Evolutionary conservation across 805 yeast species (phyloP).

Genomic region (Hanseniaspora thailandica): DNA sequence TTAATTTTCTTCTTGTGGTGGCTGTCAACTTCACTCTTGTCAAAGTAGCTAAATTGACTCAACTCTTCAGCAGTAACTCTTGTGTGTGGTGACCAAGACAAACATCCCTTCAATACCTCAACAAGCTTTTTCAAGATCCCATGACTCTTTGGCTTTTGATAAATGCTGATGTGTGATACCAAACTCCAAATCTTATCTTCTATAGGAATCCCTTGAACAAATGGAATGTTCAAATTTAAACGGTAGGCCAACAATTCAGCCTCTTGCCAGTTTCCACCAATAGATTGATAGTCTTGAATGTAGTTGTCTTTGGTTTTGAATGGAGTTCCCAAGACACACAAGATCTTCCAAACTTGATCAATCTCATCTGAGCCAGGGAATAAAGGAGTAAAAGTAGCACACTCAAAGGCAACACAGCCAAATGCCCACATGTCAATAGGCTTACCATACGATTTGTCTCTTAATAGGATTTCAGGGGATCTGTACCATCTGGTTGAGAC

Average conservation of each 20-base stretch:
- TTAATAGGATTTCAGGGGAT: slow-evolving; percentile 65
- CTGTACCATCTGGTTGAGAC: slow-evolving; percentile 82
- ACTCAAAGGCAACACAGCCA: slow-evolving; percentile 66
- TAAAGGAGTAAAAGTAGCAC: slow-evolving; percentile 60
- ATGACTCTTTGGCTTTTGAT: slow-evolving; percentile 36
- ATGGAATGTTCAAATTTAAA: slow-evolving; percentile 49
- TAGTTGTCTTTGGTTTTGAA: slow-evolving; percentile 24
- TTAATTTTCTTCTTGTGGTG: slow-evolving; percentile 1
- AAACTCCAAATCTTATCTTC: slow-evolving; percentile 21
- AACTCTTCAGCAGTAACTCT: slow-evolving; percentile 44
- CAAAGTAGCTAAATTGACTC: slow-evolving; percentile 44
- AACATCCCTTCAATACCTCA: slow-evolving; percentile 35
- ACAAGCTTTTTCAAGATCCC: slow-evolving; percentile 25
- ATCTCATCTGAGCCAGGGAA: slow-evolving; percentile 73
- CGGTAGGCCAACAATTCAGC: slow-evolving; percentile 42
- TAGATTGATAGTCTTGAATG: slow-evolving; percentile 29
- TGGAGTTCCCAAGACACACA: slow-evolving; percentile 68
- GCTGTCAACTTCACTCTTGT: slow-evolving; percentile 28
- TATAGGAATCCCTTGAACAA: slow-evolving; percentile 39
- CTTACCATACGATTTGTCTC: slow-evolving; percentile 49
- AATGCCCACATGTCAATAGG: slow-evolving; percentile 83
- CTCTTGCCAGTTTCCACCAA: slow-evolving; percentile 68
- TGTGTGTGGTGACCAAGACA: slow-evolving; percentile 69
- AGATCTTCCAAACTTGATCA: slow-evolving; percentile 64
- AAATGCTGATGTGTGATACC: not conserved